Evolutionary conservation across 805 yeast species (phyloP), one percentile per base, ranked within the genome.

Genomic region (Sungouiella thailandica): DNA sequence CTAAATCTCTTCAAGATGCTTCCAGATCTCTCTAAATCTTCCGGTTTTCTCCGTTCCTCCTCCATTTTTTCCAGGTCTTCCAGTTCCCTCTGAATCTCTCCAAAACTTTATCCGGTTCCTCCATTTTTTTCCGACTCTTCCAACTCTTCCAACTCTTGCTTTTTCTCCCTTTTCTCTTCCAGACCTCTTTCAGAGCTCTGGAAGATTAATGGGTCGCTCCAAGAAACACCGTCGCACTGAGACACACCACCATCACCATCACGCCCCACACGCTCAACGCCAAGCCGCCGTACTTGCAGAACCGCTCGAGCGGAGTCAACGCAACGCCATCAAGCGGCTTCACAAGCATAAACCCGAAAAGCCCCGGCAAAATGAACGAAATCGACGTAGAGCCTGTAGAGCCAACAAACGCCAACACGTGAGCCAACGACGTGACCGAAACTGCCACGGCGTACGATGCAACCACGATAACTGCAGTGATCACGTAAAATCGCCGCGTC

Each of bases 341-440:
- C 34, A 84, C 72, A 39, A 76, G 55, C 52, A 77, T 71, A 52
- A 61, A 83, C 0, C 90, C 90, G 55, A 83, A 83, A 36, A 79
- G 61, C 0, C 94, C 93, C 0, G 94, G 94, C 27, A 83, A 63
- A 7, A 82, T 81, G 55, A 83, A 83, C 16, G 87, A 78, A 32
- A 83, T 83, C 17, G 86, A 66, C 0, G 89, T 84, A 4, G 89
- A 83, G 0, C 94, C 94, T 0, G 93, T 83, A 4, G 89, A 82
- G 3, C 94, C 94, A 7, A 83, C 88, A 33, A 83, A 60, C 1
- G 90, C 76, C 30, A 83, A 57, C 4, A 83, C 83, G 23, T 74
- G 68, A 34, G 82, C 89, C 50, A 83, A 76, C 0, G 86, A 80
- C 1, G 68, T 61, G 7, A 83, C 72, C 7, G 75, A 55, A 1